phyloP scores from a whole-genome alignment of 1,139 yeast species.

The Kurtzmaniella natalensis region DNA sequence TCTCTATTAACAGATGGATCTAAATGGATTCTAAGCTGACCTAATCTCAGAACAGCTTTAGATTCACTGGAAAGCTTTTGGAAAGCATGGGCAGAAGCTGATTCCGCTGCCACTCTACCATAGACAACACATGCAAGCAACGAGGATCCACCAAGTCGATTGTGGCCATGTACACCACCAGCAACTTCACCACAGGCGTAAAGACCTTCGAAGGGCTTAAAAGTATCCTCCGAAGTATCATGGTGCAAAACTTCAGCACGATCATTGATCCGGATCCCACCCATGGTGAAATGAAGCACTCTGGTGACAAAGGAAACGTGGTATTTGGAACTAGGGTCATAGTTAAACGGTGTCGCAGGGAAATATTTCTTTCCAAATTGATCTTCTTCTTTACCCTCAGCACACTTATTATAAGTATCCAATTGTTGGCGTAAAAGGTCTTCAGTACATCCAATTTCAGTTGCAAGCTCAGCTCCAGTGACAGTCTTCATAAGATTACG shows the following conservation, averaged over 20 bases:
- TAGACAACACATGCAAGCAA: constrained; percentile 77
- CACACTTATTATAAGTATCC: constrained; percentile 41
- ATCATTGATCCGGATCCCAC: constrained; percentile 69
- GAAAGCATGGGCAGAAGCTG: constrained; percentile 31
- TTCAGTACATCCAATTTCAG: constrained; percentile 35
- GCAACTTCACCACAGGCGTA: constrained; percentile 81
- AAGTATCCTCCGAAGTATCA: constrained; percentile 19
- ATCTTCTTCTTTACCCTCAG: constrained; percentile 40
- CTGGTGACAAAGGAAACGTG: constrained; percentile 62
- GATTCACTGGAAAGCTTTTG: constrained; percentile 20
- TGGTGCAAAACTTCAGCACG: constrained; percentile 50
- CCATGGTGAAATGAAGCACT: constrained; percentile 84
- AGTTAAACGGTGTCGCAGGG: constrained; percentile 46
- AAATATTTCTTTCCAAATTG: constrained; percentile 48
- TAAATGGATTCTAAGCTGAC: constrained; percentile 44
- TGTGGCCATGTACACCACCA: constrained; percentile 80
- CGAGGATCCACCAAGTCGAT: constrained; percentile 74
- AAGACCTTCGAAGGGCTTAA: constrained; percentile 49
- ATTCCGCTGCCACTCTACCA: constrained; percentile 62
- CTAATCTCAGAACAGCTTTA: constrained; percentile 32
- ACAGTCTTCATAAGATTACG: constrained; percentile 58
- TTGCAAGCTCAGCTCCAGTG: constrained; percentile 46
- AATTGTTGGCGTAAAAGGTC: constrained; percentile 33
- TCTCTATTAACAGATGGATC: constrained; percentile 27
- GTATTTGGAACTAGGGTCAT: constrained; percentile 23